A percentile compares a stretch with the other conserved stretches of the same genome.
These are phyloP conservation scores for Plasmodiophora brassicae DNA, from an alignment of 208 protist species.

Conservation along the genomic window DNA sequence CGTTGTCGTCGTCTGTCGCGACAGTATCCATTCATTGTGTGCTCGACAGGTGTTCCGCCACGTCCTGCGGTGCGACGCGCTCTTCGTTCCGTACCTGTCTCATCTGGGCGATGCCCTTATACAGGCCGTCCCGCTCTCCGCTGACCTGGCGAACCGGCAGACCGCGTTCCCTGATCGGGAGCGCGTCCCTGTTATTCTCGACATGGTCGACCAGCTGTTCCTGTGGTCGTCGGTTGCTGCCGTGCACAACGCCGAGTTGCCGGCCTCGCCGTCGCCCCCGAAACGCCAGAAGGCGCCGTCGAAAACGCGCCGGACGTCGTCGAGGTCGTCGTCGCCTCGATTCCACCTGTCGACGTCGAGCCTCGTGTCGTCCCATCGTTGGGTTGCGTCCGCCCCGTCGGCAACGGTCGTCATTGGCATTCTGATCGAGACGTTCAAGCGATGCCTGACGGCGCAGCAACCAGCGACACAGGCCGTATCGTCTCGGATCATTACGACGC, in stretches of 20 bases:
- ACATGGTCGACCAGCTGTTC: not conserved
- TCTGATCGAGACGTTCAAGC: no score
- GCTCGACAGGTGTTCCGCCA: not conserved
- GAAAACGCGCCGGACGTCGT: not conserved
- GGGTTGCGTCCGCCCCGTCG: no score
- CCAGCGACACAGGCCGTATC: no score
- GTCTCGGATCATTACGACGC: not conserved
- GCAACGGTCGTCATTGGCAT: no score
- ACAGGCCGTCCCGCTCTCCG: not conserved
- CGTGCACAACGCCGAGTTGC: not conserved
- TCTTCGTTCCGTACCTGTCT: not conserved
- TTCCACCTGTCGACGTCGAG: not conserved
- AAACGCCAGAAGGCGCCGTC: not conserved
- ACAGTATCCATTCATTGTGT: no score
- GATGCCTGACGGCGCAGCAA: no score
- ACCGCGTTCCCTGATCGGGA: no score
- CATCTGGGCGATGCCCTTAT: not conserved
- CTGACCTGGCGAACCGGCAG: not conserved
- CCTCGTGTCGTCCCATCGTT: not conserved
- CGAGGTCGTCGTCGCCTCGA: not conserved
- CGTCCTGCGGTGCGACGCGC: not conserved
- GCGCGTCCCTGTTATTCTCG: not conserved
- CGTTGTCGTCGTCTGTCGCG: no score
- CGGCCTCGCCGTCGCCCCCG: not conserved
- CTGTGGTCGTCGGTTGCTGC: not conserved